A percentile compares a stretch with the other conserved stretches of the same genome.
phyloP scores from a whole-genome alignment of 2,329 filamentous ascomycete species.

The Pseudogymnoascus sp. region DNA sequence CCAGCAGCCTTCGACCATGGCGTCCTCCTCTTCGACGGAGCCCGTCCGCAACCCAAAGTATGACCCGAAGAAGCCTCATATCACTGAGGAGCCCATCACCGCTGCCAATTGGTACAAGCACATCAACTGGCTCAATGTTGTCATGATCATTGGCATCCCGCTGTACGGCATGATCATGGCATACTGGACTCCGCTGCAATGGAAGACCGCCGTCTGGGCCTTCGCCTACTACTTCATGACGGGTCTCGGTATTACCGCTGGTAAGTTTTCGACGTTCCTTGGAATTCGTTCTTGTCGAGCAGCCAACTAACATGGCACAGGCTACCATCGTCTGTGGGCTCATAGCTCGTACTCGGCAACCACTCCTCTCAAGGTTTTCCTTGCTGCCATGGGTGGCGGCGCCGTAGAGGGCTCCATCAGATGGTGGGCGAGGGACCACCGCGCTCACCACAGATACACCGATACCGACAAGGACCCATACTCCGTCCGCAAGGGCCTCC shows the following conservation, averaged over 20 bases:
- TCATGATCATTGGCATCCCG: slow-evolving; percentile 72
- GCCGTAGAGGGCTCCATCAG: slow-evolving; percentile 79
- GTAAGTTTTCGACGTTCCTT: slow-evolving; percentile 37
- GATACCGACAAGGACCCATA: slow-evolving; percentile 90
- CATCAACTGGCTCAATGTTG: slow-evolving; percentile 87
- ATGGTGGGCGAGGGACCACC: slow-evolving; percentile 84
- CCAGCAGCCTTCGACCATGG: slow-evolving; percentile 23
- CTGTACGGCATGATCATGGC: slow-evolving; percentile 64
- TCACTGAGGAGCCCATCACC: slow-evolving; percentile 75
- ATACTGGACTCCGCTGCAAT: slow-evolving; percentile 68
- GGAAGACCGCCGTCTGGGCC: slow-evolving; percentile 66
- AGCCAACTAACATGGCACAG: slow-evolving; percentile 29
- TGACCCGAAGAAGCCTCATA: slow-evolving; percentile 68
- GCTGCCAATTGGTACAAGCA: slow-evolving; percentile 83
- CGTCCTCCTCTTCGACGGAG: slow-evolving; percentile 22
- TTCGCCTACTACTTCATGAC: slow-evolving; percentile 78
- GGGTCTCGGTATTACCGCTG: slow-evolving; percentile 70
- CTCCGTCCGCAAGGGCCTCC: slow-evolving; percentile 78
- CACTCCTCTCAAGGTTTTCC: slow-evolving; percentile 69
- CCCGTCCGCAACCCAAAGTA: slow-evolving; percentile 33
- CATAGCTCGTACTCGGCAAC: slow-evolving; percentile 76
- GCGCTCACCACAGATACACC: slow-evolving; percentile 84
- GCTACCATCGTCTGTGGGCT: slow-evolving; percentile 79
- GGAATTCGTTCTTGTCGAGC: background rate
- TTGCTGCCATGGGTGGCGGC: slow-evolving; percentile 73